Percentiles rank a stretch among this genome's conserved stretches.
Evolutionary conservation across 169 alveolate species (phyloP).

Genomic region (Cryptosporidium parvum): DNA sequence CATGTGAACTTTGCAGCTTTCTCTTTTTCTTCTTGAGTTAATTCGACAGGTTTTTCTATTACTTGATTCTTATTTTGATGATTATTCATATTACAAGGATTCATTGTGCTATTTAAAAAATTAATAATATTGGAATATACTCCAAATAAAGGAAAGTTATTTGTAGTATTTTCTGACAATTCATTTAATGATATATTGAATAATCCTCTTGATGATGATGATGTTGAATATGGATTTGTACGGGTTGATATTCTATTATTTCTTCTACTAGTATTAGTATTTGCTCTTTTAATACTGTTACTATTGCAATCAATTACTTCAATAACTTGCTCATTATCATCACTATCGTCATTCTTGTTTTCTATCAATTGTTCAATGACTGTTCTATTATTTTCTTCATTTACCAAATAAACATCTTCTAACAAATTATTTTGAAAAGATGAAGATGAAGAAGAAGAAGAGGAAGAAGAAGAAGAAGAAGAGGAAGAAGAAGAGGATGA

Average conservation of each 20-base stretch:
- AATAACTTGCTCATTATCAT: constrained; percentile 49
- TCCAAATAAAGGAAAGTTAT: constrained; percentile 37
- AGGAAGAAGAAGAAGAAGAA: neutral
- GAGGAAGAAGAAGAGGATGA: constrained; percentile 14
- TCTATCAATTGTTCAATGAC: neutral
- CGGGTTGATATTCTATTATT: neutral
- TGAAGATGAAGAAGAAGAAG: constrained; percentile 5
- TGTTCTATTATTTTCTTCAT: neutral
- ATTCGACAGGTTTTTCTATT: constrained; percentile 40
- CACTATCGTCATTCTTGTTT: neutral
- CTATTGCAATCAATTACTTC: constrained; percentile 46
- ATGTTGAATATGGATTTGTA: neutral
- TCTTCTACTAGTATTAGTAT: neutral
- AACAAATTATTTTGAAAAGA: neutral
- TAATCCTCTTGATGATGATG: neutral
- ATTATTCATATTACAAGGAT: neutral
- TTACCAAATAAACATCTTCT: constrained; percentile 1
- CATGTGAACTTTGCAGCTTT: constrained; percentile 74
- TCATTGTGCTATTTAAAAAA: constrained; percentile 44
- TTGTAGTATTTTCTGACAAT: constrained; percentile 1
- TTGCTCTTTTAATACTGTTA: neutral
- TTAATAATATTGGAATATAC: constrained; percentile 50
- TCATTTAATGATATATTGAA: constrained; percentile 11
- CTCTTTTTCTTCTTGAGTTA: constrained; percentile 67
- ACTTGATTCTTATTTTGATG: neutral